Evolutionary conservation across 495 filamentous ascomycete species (phyloP), one percentile per base, ranked within the genome.

Genomic region (Penicillium tannophilum): DNA sequence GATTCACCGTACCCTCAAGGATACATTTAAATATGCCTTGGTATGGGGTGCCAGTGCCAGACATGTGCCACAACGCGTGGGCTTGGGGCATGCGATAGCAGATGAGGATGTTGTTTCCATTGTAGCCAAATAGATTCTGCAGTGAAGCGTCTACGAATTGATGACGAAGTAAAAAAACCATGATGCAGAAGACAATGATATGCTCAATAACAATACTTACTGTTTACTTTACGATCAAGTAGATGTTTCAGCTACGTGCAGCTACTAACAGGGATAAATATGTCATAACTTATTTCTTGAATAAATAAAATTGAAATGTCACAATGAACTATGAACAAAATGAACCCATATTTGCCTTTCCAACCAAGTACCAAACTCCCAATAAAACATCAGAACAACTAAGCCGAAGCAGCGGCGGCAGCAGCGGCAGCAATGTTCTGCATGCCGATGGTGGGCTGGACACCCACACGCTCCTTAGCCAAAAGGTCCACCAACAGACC

Each of bases 91-190:
- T 83, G 62, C 84, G 42, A 93, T 99, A 56, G 81, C 88, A 2
- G 95, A 99, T 67, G 95, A 97, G 77, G 95, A 99, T 80, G 95
- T 99, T 47, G 92, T 99, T 56, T 93, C 90, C 63, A 97, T 99
- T 70, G 90, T 97, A 46, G 72, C 76, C 0, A 79, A 75, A 63
- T 79, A 69, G 61, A 63, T 17, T 51, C 45, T 46, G 0, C 36
- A 52, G 20, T 42, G 2, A 24, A 24, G 43, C 43, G 7, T 45
- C 17, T 46, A 46, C 43, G 42, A 47, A 44, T 43, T 39, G 56
- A 60, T 28, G 44, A 54, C 31, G 45, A 58, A 26, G 54, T 59
- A 47, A 56, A 48, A 55, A 36, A 17, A 17, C 5, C 11, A 17
- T n/a, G 39, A 17, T n/a, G 39, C 16, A 8, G 16, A 41, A 7